Evolutionary conservation across 2,329 filamentous ascomycete genomes (phyloP).

Genomic region (Daldinia sp.): DNA sequence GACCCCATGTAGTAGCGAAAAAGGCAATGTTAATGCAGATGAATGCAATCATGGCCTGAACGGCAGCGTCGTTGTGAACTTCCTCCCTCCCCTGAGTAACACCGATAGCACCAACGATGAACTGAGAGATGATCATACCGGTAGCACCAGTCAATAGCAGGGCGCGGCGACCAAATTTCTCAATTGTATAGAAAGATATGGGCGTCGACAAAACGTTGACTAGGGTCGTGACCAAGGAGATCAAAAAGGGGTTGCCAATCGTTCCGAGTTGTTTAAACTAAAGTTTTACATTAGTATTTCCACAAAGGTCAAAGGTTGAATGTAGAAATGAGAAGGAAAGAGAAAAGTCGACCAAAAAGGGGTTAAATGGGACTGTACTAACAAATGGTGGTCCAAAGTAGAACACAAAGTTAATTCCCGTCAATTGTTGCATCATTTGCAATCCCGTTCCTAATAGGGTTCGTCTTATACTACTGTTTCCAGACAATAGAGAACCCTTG

Average conservation of each 20-base stretch:
- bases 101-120: conserved; percentile 71
- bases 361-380: background rate
- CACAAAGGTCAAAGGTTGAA: too few relatives aligned
- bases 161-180: conserved; percentile 72
- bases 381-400: conserved; percentile 73
- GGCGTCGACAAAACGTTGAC: conserved; percentile 79
- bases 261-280: conserved; percentile 68
- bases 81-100: conserved; percentile 51
- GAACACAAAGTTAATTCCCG: conserved; percentile 79
- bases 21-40: conserved; percentile 83
- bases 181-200: conserved; percentile 75
- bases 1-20: conserved; percentile 81
- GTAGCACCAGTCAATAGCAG: conserved; percentile 73
- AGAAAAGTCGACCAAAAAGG: background rate
- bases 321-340: too few relatives aligned
- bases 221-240: conserved; percentile 76
- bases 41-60: conserved; percentile 71
- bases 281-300: background rate
- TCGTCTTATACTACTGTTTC: conserved; percentile 65
- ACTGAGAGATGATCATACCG: conserved; percentile 75
- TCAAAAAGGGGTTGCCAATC: conserved; percentile 73
- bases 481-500: conserved; percentile 62
- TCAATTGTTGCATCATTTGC: conserved; percentile 48
- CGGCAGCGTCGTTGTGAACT: conserved; percentile 47
- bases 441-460: conserved; percentile 52